A percentile compares a stretch with the other conserved stretches of the same genome.
Evolutionary conservation across 306 rosid species (phyloP).

Genomic region (Pterocarpus macrocarpus): DNA sequence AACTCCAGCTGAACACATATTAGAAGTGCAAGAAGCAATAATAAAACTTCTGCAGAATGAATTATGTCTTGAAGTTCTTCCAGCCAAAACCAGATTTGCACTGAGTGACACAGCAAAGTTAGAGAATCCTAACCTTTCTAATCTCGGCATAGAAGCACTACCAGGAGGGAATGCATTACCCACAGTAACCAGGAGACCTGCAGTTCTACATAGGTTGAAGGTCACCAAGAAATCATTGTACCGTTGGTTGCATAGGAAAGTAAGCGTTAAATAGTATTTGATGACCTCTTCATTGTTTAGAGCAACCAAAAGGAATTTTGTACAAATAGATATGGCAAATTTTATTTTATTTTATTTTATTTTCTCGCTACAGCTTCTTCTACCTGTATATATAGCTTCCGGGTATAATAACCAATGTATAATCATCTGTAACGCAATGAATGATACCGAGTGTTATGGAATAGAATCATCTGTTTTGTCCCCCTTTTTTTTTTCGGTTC

Average conservation of each 20-base stretch:
- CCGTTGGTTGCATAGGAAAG: constrained; percentile 72
- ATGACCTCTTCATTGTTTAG: constrained; percentile 29
- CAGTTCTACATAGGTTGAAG: constrained; percentile 71
- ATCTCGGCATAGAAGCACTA: constrained; percentile 50
- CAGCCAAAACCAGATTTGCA: constrained; percentile 60
- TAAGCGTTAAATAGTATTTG: constrained; percentile 36
- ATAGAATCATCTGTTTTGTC: constrained; percentile 25
- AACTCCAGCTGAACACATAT: constrained; percentile 49
- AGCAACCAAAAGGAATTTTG: constrained; percentile 36
- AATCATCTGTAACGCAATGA: constrained; percentile 22
- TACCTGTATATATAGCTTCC: constrained; percentile 22
- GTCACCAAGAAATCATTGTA: constrained; percentile 77
- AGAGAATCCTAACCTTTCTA: constrained; percentile 40
- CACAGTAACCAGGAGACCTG: constrained; percentile 75
- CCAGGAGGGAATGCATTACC: constrained; percentile 44
- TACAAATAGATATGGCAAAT: constrained; percentile 38
- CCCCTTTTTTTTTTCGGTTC: neutral
- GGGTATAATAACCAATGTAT: constrained; percentile 34
- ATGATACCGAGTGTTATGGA: constrained; percentile 23
- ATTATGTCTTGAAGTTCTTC: constrained; percentile 75
- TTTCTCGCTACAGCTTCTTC: constrained; percentile 8
- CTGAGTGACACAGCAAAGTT: constrained; percentile 44
- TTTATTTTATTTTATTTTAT: too few species aligned
- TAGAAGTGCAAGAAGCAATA: constrained; percentile 72
- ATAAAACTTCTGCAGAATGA: constrained; percentile 76